Conservation (phyloP, 1,139 yeast genomes). For the Candida dubliniensis region DNA sequence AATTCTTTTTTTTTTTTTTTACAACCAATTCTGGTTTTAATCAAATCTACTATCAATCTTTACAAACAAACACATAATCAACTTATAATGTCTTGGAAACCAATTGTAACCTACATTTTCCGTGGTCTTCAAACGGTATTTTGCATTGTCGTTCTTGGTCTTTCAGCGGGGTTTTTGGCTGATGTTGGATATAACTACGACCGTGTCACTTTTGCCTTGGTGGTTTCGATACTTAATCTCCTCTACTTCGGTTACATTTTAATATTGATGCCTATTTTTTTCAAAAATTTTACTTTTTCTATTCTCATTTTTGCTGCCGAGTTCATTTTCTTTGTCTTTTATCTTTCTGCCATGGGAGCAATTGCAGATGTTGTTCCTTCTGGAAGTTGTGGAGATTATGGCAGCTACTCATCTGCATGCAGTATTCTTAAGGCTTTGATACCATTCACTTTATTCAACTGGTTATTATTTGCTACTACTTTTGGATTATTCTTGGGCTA, state of each 20-base stretch:
- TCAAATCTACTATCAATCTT: too few relatives aligned
- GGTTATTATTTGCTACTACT: constrained; percentile 27
- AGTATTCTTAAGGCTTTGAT: constrained; percentile 27
- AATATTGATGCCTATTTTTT: constrained; percentile 13
- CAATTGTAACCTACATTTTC: constrained; percentile 8
- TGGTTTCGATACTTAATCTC: constrained; percentile 22
- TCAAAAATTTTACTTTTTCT: constrained; percentile 15
- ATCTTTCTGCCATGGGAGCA: constrained; percentile 27
- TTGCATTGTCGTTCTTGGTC: constrained; percentile 24
- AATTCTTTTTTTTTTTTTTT: too few relatives aligned
- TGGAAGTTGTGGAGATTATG: constrained; percentile 16
- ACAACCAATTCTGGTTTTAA: too few relatives aligned
- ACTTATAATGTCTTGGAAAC: constrained; percentile 2
- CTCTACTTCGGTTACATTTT: constrained; percentile 25
- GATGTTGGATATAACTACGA: constrained; percentile 10
- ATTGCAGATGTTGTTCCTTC: constrained; percentile 28
- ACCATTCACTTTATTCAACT: constrained; percentile 30
- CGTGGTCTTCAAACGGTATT: constrained; percentile 23
- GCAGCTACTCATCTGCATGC: constrained; percentile 18
- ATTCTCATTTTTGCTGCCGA: constrained; percentile 23
- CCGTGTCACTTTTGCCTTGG: constrained; percentile 23
- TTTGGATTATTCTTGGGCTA: constrained; percentile 23
- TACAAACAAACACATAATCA: background rate
- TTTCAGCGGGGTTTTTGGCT: constrained; percentile 25
- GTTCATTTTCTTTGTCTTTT: constrained; percentile 22